Percentiles rank a stretch among this genome's conserved stretches.
Conservation (phyloP, 345 rosid species). For the Triadica sebifera region DNA sequence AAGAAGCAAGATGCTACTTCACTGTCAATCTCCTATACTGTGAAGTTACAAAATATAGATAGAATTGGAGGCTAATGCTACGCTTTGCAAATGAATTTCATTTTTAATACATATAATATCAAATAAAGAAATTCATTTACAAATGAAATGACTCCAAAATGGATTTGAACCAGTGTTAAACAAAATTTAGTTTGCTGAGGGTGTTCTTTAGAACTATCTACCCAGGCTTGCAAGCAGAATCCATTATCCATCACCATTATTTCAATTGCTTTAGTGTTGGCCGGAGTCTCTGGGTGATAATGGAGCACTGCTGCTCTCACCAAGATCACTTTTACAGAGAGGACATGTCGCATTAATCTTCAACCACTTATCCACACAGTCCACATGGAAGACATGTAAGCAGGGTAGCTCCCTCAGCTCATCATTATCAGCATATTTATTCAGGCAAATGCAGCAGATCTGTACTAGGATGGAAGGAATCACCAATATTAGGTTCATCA, state of each 20-base stretch:
- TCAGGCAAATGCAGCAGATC: constrained; percentile 97
- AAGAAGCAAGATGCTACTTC: background rate
- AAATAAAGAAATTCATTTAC: no score
- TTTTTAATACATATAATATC: no score
- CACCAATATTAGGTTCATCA: background rate
- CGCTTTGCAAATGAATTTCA: background rate
- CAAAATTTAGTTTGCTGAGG: background rate
- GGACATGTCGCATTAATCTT: constrained; percentile 92
- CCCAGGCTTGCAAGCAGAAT: background rate
- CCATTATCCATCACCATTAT: background rate
- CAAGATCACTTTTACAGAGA: constrained; percentile 85
- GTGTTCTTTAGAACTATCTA: background rate
- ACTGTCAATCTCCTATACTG: background rate
- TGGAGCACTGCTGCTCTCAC: constrained; percentile 39
- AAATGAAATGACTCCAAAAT: no score
- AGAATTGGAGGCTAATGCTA: background rate
- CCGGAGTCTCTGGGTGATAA: constrained; percentile 24
- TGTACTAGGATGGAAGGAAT: constrained; percentile 19
- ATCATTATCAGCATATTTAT: constrained; percentile 77
- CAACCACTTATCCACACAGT: constrained; percentile 94
- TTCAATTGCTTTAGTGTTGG: constrained; percentile 8
- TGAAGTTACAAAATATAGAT: background rate
- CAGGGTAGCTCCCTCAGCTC: constrained; percentile 93
- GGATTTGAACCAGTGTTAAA: no score
- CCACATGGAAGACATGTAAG: constrained; percentile 84